Evolutionary conservation across 2,329 filamentous ascomycete species (phyloP).

Genomic region (Aspergillus ochraceoroseus): DNA sequence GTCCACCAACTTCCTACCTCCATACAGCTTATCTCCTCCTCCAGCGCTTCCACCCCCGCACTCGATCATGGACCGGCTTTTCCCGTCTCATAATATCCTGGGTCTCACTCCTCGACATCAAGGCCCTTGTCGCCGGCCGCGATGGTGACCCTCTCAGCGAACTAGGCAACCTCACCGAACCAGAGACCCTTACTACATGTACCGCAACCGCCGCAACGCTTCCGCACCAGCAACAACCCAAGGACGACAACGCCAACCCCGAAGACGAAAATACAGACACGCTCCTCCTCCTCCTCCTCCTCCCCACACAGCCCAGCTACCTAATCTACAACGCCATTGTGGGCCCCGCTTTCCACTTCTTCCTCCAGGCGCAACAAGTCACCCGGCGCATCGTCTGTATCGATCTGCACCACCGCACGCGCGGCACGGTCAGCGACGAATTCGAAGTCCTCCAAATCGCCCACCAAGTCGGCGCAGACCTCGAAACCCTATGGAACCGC

Average conservation of each 20-base stretch:
- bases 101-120: slow-evolving; percentile 35
- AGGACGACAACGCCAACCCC: slow-evolving; percentile 3
- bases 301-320: slow-evolving; percentile 27
- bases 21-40: slow-evolving; percentile 31
- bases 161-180: slow-evolving; percentile 22
- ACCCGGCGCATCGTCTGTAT: slow-evolving; percentile 34
- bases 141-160: slow-evolving; percentile 34
- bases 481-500: slow-evolving; percentile 34
- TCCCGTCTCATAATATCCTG: slow-evolving; percentile 30
- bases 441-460: slow-evolving; percentile 39
- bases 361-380: slow-evolving; percentile 32
- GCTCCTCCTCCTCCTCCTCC: no score
- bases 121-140: slow-evolving; percentile 35
- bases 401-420: slow-evolving; percentile 37
- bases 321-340: slow-evolving; percentile 32
- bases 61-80: slow-evolving; percentile 28
- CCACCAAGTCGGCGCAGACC: slow-evolving; percentile 34
- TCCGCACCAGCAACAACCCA: slow-evolving; percentile 6
- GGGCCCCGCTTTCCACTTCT: slow-evolving; percentile 33
- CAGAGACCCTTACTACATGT: neutral
- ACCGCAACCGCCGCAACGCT: no score
- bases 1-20: slow-evolving; percentile 29
- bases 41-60: slow-evolving; percentile 29
- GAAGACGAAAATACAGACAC: slow-evolving; percentile 12
- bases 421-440: slow-evolving; percentile 37